Conservation (phyloP, 1,284 basidiomycete genomes). For the Ganoderma boninense region DNA sequence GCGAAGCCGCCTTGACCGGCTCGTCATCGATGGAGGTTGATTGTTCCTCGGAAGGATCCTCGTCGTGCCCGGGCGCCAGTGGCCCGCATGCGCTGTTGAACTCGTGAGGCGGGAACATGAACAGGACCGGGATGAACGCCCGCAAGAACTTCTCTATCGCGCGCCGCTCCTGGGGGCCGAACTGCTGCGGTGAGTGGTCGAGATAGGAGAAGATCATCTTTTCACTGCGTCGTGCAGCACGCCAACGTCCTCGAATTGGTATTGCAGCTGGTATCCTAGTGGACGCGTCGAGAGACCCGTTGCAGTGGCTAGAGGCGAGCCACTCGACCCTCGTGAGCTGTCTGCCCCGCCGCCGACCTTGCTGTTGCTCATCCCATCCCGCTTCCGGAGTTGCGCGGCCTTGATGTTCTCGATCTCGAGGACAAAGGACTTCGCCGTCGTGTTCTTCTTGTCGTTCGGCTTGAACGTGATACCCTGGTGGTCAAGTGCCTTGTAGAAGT, state of each 20-base stretch:
- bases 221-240: constrained; percentile 92
- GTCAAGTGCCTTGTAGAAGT: constrained; percentile 97
- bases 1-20: constrained; percentile 21
- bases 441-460: constrained; percentile 94
- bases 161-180: constrained; percentile 82
- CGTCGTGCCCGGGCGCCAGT: constrained; percentile 51
- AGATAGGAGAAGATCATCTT: constrained; percentile 91
- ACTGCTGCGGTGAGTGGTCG: constrained; percentile 82
- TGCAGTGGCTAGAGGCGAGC: constrained; percentile 14
- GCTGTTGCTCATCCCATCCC: constrained; percentile 49
- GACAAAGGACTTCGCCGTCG: constrained; percentile 91
- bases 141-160: constrained; percentile 89
- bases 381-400: constrained; percentile 68
- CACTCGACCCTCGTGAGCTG: constrained; percentile 19
- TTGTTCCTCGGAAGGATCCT: constrained; percentile 45
- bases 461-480: constrained; percentile 97
- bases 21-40: constrained; percentile 51
- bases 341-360: constrained; percentile 44
- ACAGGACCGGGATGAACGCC: constrained; percentile 85
- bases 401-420: constrained; percentile 87
- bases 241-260: constrained; percentile 79
- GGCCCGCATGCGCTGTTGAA: constrained; percentile 81
- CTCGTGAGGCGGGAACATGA: constrained; percentile 79
- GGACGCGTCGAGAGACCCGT: constrained; percentile 17
- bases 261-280: constrained; percentile 80